A percentile compares a stretch with the other conserved stretches of the same genome.
These are phyloP conservation scores for Coelastrella sp. DNA, from an alignment of 139 green algal species.

Conservation along the genomic window DNA sequence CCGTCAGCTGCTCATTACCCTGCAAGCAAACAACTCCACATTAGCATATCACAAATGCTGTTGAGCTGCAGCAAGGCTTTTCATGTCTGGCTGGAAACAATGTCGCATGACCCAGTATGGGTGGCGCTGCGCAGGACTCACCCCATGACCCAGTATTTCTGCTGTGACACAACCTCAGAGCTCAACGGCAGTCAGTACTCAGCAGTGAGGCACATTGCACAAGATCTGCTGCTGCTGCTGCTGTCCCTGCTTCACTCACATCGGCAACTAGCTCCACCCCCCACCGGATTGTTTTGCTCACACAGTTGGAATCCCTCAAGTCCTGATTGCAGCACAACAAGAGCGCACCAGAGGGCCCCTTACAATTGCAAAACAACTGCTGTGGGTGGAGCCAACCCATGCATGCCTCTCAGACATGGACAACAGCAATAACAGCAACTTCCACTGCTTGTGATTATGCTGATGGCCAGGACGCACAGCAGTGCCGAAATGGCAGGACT, in stretches of 20 bases:
- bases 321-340: conserved; percentile 48
- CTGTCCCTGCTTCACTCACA: conserved; percentile 45
- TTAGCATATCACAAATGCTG: neutral
- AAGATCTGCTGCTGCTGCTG: neutral
- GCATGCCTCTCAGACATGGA: neutral
- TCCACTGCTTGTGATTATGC: neutral
- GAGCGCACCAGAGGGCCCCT: neutral
- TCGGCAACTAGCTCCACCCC: conserved; percentile 91
- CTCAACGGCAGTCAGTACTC: neutral
- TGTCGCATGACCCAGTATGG: neutral
- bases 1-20: neutral
- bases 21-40: neutral
- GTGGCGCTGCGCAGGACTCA: neutral
- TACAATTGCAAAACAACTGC: neutral
- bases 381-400: neutral
- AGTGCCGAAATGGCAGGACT: no score
- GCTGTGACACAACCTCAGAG: neutral
- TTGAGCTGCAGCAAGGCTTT: neutral
- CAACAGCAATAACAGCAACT: neutral
- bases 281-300: conserved; percentile 75
- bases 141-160: neutral
- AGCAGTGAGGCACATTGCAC: neutral
- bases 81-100: neutral
- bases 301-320: conserved; percentile 75
- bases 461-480: neutral